Percentiles rank a stretch among this genome's conserved stretches.
These are phyloP conservation scores for Paecilomyces sp. DNA, from an alignment of 2,329 filamentous ascomycete species.

Conservation along the genomic window DNA sequence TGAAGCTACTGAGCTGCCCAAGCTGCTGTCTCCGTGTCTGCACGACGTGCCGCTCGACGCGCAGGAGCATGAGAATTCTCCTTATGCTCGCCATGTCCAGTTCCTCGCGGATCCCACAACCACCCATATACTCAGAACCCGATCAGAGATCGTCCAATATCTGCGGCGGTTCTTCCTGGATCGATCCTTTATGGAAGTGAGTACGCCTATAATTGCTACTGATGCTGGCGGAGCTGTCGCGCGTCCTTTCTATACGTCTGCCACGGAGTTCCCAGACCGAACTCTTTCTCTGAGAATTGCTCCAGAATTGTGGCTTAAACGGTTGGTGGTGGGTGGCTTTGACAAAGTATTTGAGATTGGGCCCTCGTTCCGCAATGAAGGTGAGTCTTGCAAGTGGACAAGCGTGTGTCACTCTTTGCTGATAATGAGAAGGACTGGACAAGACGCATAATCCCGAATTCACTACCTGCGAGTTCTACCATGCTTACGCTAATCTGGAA, in stretches of 20 bases:
- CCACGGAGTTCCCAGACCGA: conserved; percentile 67
- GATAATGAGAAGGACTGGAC: conserved; percentile 51
- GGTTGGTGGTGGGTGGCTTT: conserved; percentile 80
- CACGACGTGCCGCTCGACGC: conserved; percentile 69
- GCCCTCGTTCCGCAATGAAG: conserved; percentile 87
- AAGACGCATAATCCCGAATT: conserved; percentile 95
- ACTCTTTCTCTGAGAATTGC: conserved; percentile 77
- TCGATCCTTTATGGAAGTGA: conserved; percentile 74
- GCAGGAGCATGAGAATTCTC: conserved; percentile 62
- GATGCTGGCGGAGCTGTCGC: conserved; percentile 82
- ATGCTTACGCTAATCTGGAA: conserved; percentile 69
- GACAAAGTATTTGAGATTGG: conserved; percentile 91
- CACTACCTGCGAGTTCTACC: conserved; percentile 95
- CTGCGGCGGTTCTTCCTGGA: conserved; percentile 68
- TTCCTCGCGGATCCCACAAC: conserved; percentile 67
- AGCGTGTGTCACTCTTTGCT: neutral
- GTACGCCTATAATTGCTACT: conserved; percentile 78
- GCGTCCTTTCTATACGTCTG: conserved; percentile 73
- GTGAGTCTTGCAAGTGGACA: conserved; percentile 28
- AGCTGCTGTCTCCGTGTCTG: conserved; percentile 68
- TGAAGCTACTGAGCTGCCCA: conserved; percentile 59
- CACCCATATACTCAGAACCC: conserved; percentile 63
- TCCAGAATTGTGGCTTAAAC: conserved; percentile 91
- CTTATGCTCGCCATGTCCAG: conserved; percentile 76
- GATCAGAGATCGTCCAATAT: conserved; percentile 65